Base-by-base conservation (phyloP, 2,329 filamentous ascomycete genomes). In the Ophiostoma novo-ulmi region DNA sequence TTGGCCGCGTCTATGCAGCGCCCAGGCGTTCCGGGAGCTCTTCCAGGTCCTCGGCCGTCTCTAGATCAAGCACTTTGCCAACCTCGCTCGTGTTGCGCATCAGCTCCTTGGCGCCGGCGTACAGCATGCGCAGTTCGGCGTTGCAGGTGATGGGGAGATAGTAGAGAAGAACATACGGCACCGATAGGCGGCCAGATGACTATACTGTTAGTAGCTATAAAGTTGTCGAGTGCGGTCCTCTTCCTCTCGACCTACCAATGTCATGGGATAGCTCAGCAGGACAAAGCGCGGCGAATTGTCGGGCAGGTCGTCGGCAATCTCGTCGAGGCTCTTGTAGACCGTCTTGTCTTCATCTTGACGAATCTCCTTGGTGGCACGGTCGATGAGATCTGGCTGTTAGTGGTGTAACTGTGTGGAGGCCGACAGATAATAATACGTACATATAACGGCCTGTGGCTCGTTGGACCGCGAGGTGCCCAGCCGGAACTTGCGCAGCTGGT, bases 131-230 rank as follows among this genome's bases (percentile, higher is more conserved):
- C 77, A 91, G 83, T 77, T 94, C 91, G 75, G 86, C 88, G 79
- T 97, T 97, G 82, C 92, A 95, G 67, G 94, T 97, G 69, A 90
- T 91, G 8, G 95, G 95, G 31, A 98, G 88, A 82, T 97, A 98
- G 83, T 97, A 97, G 31, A 99, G 82, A 78, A 98, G 87, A 66
- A 97, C 93, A 79, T 99, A 99, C 11, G 95, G 95, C 3, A 97
- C 93, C 5, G 92, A 91, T 63, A 93, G 80, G 38, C 95, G 89
- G 71, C 95, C 95, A 69, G 91, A 93, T 64, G 89, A 83, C 92
- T 96, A 74, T 11, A 13, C 48, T n/a, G 44, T 36, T 10, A 48
- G 44, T 20, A 6, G 3, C 31, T 48, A 6, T 20, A 48, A 20
- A 39, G 31, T 31, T 31, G 31, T 31, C 31, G 31, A 31, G 76